These are phyloP conservation scores for Magnusiomyces paraingens DNA, from an alignment of 1,139 yeast genomes.

Conservation along the genomic window DNA sequence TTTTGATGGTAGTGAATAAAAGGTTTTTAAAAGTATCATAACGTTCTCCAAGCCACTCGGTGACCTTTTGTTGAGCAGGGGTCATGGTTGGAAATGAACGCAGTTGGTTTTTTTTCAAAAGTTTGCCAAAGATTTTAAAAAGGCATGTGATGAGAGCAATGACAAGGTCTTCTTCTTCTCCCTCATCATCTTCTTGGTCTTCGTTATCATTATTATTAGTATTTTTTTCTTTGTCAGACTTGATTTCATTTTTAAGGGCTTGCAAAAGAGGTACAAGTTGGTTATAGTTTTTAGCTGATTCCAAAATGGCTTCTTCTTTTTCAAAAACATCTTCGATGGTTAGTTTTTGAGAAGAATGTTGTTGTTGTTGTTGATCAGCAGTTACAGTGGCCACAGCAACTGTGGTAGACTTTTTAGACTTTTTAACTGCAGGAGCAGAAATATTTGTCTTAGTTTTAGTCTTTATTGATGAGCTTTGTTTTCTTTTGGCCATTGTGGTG, in stretches of 20 bases:
- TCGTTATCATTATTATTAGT: neutral
- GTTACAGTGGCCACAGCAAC: neutral
- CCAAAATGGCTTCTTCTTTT: constrained; percentile 25
- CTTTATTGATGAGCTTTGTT: neutral
- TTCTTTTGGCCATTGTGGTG: constrained; percentile 1
- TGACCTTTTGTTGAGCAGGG: constrained; percentile 36
- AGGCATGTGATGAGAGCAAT: constrained; percentile 43
- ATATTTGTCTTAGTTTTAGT: neutral
- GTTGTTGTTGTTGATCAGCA: too few relatives aligned
- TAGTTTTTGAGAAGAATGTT: neutral
- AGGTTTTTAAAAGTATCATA: constrained; percentile 50
- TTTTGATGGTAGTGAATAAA: constrained; percentile 35
- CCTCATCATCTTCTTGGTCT: constrained; percentile 21
- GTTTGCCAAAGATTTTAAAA: constrained; percentile 50
- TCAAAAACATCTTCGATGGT: constrained; percentile 7
- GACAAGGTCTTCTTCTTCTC: constrained; percentile 21
- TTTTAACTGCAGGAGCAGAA: neutral
- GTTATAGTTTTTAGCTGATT: constrained; percentile 46
- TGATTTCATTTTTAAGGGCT: constrained; percentile 29
- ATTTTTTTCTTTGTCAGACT: neutral
- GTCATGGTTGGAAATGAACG: constrained; percentile 31
- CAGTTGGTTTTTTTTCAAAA: constrained; percentile 47
- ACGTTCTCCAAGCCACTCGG: constrained; percentile 52
- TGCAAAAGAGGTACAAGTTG: constrained; percentile 43
- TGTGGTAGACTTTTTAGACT: neutral